Percentiles rank a stretch among this genome's conserved stretches.
These are phyloP conservation scores for Aspergillus glaucus DNA, from an alignment of 2,329 filamentous ascomycete genomes.

Conservation along the genomic window DNA sequence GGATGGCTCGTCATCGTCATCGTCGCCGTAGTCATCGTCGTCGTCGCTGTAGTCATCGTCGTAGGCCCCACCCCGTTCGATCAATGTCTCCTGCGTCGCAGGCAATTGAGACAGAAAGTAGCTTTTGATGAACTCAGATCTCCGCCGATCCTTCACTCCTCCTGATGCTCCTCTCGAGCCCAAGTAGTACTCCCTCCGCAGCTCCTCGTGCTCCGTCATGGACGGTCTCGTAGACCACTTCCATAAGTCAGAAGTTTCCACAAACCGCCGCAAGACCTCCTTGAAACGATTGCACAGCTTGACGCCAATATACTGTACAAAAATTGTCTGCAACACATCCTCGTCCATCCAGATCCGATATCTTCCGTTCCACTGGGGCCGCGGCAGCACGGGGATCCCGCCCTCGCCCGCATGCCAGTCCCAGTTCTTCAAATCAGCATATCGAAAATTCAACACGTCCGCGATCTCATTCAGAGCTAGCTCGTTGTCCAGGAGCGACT, in stretches of 20 bases:
- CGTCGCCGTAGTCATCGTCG: background rate
- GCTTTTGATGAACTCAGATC: background rate
- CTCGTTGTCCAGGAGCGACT: slow-evolving; percentile 34
- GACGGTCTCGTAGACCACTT: slow-evolving; percentile 5
- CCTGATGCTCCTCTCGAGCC: slow-evolving; percentile 17
- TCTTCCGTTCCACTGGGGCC: slow-evolving; percentile 40
- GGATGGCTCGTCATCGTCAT: background rate
- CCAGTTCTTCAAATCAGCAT: slow-evolving; percentile 37
- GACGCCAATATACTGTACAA: slow-evolving; percentile 40
- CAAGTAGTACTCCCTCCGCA: slow-evolving; percentile 23
- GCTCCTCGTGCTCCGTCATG: slow-evolving; percentile 15
- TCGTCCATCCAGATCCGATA: slow-evolving; percentile 44
- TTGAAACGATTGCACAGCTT: slow-evolving; percentile 26
- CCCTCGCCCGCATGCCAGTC: slow-evolving; percentile 37
- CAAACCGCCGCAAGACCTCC: slow-evolving; percentile 6
- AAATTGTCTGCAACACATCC: slow-evolving; percentile 42
- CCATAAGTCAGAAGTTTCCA: slow-evolving; percentile 7
- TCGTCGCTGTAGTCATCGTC: background rate
- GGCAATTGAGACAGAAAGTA: background rate
- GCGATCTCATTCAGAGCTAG: slow-evolving; percentile 38
- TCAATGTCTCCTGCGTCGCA: background rate
- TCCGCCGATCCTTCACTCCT: background rate
- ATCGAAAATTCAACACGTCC: slow-evolving; percentile 41
- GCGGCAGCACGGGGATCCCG: slow-evolving; percentile 39
- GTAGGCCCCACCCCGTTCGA: background rate